Evolutionary conservation across 2,329 filamentous ascomycete species (phyloP).

Genomic region (Aschersonia sp.): DNA sequence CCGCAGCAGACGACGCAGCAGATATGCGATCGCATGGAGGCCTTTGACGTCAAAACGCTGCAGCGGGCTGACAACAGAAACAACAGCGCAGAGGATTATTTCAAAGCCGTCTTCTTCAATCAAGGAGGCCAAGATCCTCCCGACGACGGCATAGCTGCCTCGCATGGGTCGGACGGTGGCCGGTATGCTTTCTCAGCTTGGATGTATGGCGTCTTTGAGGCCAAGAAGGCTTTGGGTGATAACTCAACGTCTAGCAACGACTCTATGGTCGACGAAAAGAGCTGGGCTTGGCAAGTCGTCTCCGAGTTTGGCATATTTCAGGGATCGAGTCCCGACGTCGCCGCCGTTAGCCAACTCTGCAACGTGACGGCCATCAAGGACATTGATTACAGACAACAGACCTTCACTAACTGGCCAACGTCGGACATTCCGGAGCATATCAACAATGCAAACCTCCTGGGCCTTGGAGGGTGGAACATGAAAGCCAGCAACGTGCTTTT

Average conservation of each 20-base stretch:
- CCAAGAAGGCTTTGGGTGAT: background rate
- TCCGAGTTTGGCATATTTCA: slow-evolving; percentile 6
- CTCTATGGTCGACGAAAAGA: slow-evolving; percentile 9
- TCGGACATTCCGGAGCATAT: slow-evolving; percentile 1
- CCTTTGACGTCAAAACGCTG: background rate
- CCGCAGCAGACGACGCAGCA: slow-evolving; percentile 1
- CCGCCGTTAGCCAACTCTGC: background rate
- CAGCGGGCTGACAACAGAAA: background rate
- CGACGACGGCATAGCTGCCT: slow-evolving; percentile 1
- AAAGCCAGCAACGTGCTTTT: slow-evolving; percentile 12
- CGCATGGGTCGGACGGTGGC: slow-evolving; percentile 2
- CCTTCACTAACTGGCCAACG: background rate
- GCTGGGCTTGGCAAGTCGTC: slow-evolving; percentile 7
- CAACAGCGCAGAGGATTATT: background rate
- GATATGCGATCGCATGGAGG: background rate
- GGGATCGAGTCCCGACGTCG: slow-evolving; percentile 5
- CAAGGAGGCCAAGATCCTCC: background rate
- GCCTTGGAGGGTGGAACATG: slow-evolving; percentile 17
- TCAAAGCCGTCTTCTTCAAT: background rate
- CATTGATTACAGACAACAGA: background rate
- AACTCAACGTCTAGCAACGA: background rate
- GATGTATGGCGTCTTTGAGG: slow-evolving; percentile 4
- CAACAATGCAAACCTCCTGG: slow-evolving; percentile 14
- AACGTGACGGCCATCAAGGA: background rate
- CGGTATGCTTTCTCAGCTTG: slow-evolving; percentile 4